phyloP scores from a whole-genome alignment of 192 early-diverging fungal species.

The Coemansia aciculifera region DNA sequence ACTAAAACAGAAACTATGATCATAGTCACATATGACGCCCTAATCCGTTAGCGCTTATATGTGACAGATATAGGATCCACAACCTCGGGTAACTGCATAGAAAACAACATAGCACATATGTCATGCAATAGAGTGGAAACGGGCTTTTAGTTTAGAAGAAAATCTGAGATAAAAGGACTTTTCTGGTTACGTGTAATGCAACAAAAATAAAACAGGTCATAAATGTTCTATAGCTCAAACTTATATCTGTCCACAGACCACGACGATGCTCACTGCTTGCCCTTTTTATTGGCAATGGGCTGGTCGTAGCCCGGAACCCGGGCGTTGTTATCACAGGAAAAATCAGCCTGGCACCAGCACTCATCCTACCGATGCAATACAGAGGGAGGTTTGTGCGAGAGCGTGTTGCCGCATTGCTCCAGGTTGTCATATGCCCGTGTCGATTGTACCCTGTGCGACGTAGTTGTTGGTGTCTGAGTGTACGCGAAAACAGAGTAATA shows the following conservation, averaged over 20 bases:
- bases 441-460: too few relatives aligned
- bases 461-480: too few relatives aligned
- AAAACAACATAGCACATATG: too few relatives aligned
- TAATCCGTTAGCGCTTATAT: too few relatives aligned
- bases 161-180: too few relatives aligned
- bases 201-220: neutral
- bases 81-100: too few relatives aligned
- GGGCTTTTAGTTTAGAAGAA: too few relatives aligned
- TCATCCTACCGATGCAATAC: constrained; percentile 76
- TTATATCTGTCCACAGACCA: constrained; percentile 73
- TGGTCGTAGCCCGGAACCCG: constrained; percentile 51
- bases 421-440: neutral
- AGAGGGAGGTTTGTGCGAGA: constrained; percentile 57
- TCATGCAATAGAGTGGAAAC: too few relatives aligned
- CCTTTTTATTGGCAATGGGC: constrained; percentile 56
- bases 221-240: constrained; percentile 24
- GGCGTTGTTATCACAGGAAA: constrained; percentile 77
- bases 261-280: constrained; percentile 65
- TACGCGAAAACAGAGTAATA: too few relatives aligned
- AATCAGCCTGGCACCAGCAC: constrained; percentile 91
- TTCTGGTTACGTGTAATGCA: neutral
- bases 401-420: constrained; percentile 37
- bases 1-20: too few relatives aligned
- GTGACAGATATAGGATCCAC: too few relatives aligned
- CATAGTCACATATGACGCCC: too few relatives aligned